These are phyloP conservation scores for Acorus gramineus DNA, from an alignment of 106 monocot genomes.

Conservation along the genomic window DNA sequence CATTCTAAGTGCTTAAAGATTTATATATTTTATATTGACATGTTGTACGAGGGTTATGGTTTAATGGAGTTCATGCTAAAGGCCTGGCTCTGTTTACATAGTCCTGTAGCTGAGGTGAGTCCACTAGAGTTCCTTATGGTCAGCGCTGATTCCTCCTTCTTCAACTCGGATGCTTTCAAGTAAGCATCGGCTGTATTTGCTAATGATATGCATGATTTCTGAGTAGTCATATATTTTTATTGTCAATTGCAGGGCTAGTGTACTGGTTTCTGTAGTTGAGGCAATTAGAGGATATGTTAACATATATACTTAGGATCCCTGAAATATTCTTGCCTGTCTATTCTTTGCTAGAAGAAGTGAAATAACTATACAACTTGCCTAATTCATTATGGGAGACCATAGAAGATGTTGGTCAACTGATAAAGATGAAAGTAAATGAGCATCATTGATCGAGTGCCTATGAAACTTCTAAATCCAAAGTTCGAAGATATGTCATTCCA, in stretches of 20 bases:
- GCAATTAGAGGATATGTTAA: slow-evolving; percentile 57
- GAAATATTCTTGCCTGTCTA: slow-evolving; percentile 76
- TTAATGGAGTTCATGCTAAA: too few species aligned
- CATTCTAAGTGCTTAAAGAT: too few species aligned
- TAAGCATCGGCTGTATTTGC: slow-evolving; percentile 7
- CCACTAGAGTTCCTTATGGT: slow-evolving; percentile 43
- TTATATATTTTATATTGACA: too few species aligned
- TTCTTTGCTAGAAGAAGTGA: slow-evolving; percentile 39
- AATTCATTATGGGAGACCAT: slow-evolving; percentile 33
- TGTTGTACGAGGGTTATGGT: too few species aligned
- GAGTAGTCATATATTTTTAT: slow-evolving; percentile 18
- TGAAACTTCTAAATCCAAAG: slow-evolving; percentile 81
- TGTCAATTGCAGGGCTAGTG: slow-evolving; percentile 46
- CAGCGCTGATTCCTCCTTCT: slow-evolving; percentile 45
- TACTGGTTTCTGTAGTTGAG: slow-evolving; percentile 43
- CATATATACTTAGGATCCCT: slow-evolving; percentile 59
- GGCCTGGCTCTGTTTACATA: slow-evolving; percentile 57
- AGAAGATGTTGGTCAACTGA: slow-evolving; percentile 44
- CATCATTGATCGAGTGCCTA: slow-evolving; percentile 58
- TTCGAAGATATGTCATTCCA: slow-evolving; percentile 98
- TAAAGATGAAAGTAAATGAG: slow-evolving; percentile 45
- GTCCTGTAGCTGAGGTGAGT: slow-evolving; percentile 25
- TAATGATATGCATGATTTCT: slow-evolving; percentile 17
- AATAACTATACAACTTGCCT: slow-evolving; percentile 30
- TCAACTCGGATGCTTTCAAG: slow-evolving; percentile 76